Evolutionary conservation across 2,329 filamentous ascomycete genomes (phyloP).

Genomic region (Diaporthe nobilis): DNA sequence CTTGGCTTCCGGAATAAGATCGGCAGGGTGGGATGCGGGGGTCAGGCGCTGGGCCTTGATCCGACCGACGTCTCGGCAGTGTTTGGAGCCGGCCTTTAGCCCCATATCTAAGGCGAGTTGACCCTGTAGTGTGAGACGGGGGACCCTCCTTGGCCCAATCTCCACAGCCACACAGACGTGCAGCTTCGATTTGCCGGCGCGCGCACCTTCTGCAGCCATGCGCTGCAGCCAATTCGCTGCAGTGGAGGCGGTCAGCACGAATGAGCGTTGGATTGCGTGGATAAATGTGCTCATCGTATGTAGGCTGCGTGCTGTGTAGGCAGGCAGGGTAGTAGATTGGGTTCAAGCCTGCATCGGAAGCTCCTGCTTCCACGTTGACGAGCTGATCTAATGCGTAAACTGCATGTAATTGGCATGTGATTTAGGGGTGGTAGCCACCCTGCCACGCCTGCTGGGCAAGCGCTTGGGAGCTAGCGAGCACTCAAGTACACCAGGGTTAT

Average conservation of each 20-base stretch:
- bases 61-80: slow-evolving; percentile 32
- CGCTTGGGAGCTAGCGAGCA: not conserved
- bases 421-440: slow-evolving; percentile 23
- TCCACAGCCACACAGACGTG: slow-evolving; percentile 26
- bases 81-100: slow-evolving; percentile 27
- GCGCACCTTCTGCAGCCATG: not conserved
- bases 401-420: slow-evolving; percentile 34
- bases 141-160: slow-evolving; percentile 23
- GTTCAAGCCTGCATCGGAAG: slow-evolving; percentile 36
- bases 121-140: slow-evolving; percentile 23
- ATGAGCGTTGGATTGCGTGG: slow-evolving; percentile 11
- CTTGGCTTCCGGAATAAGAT: not conserved
- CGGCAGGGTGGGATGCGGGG: slow-evolving; percentile 11
- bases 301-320: not conserved
- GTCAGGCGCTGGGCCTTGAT: not conserved
- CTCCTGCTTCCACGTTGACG: slow-evolving; percentile 22
- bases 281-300: slow-evolving; percentile 23
- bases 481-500: slow-evolving; percentile 5
- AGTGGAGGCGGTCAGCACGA: slow-evolving; percentile 16
- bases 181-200: not conserved
- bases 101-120: not conserved
- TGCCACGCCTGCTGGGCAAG: not conserved
- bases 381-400: not conserved
- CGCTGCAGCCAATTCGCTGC: not conserved
- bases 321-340: not conserved